A percentile compares a stretch with the other conserved stretches of the same genome.
phyloP scores from a whole-genome alignment of 1,139 yeast species.

The Suhomyces bribrorum region DNA sequence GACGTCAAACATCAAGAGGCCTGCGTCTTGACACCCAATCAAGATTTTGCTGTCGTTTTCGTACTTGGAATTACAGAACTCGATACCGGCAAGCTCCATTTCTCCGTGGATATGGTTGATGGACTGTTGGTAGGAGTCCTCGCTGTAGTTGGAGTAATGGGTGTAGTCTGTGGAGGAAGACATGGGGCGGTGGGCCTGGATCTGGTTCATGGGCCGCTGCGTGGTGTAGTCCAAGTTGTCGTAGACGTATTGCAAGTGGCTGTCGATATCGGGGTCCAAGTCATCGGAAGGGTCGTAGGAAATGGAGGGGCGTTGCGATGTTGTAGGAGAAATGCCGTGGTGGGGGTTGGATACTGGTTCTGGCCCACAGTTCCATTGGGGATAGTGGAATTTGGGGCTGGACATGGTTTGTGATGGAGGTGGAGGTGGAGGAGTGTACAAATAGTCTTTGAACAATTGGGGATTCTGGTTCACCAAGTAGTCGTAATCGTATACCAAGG shows the following conservation, averaged over 20 bases:
- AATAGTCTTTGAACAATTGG: constrained; percentile 40
- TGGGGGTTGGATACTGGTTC: background rate
- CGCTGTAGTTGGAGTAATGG: constrained; percentile 14
- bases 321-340: constrained; percentile 16
- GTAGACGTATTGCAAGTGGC: constrained; percentile 17
- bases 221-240: constrained; percentile 18
- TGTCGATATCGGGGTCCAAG: constrained; percentile 11
- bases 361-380: constrained; percentile 23
- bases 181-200: constrained; percentile 1
- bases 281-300: constrained; percentile 9
- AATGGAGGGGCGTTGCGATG: constrained; percentile 19
- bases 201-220: background rate
- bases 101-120: constrained; percentile 47
- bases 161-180: constrained; percentile 1
- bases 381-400: constrained; percentile 26
- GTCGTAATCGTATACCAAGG: constrained; percentile 48
- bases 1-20: constrained; percentile 45
- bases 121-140: constrained; percentile 21
- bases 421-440: constrained; percentile 32
- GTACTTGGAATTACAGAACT: constrained; percentile 25
- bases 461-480: constrained; percentile 43
- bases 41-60: constrained; percentile 32
- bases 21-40: constrained; percentile 48
- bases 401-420: constrained; percentile 9
- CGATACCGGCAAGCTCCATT: constrained; percentile 47